Conservation (phyloP, 257 asterid genomes). For the Jasminum sambac region DNA sequence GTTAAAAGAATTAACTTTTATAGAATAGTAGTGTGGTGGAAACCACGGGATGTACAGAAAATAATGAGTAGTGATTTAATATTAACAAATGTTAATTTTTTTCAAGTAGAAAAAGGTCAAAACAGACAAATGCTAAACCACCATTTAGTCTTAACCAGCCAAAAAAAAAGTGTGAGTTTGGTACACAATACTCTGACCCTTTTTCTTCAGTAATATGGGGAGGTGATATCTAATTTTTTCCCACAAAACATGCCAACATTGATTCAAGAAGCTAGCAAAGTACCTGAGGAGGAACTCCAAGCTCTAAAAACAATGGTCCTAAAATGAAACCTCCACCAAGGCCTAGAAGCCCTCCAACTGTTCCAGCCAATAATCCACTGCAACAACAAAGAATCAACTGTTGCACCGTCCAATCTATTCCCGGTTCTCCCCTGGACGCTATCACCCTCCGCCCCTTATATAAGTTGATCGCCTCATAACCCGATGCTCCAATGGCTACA, state of each 20-base stretch:
- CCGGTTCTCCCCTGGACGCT: constrained; percentile 41
- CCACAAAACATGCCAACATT: neutral
- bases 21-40: too few species aligned
- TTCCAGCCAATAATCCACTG: constrained; percentile 57
- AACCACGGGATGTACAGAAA: too few species aligned
- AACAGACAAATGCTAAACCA: neutral
- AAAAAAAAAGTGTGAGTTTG: neutral
- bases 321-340: constrained; percentile 73
- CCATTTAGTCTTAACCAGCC: too few species aligned
- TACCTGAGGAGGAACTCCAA: constrained; percentile 70
- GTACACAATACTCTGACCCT: neutral
- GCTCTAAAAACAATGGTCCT: constrained; percentile 57
- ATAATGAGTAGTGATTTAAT: too few species aligned
- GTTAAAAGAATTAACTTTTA: too few species aligned
- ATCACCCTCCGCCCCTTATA: constrained; percentile 51
- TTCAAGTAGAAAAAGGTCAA: neutral
- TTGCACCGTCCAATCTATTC: constrained; percentile 43
- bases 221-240: neutral
- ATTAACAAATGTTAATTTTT: too few species aligned
- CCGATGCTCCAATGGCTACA: constrained; percentile 52
- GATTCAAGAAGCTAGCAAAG: neutral
- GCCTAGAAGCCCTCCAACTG: constrained; percentile 66
- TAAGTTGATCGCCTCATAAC: constrained; percentile 51
- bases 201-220: neutral
- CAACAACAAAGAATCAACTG: constrained; percentile 50